phyloP scores from a whole-genome alignment of 163 green algal genomes.

The Coccomyxa subellipsoidea region DNA sequence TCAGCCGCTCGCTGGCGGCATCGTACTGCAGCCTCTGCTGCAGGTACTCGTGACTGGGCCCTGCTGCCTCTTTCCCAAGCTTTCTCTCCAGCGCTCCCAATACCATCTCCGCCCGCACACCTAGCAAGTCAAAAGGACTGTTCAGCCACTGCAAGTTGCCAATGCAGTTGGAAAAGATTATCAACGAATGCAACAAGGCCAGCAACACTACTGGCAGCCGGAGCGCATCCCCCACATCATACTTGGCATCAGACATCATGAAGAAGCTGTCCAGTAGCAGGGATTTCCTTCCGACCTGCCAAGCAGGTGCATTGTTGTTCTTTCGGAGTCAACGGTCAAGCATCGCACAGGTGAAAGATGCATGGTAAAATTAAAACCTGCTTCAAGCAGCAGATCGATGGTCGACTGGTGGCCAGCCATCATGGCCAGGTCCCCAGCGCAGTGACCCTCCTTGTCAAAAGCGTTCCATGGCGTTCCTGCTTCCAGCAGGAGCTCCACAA shows the following conservation, averaged over 20 bases:
- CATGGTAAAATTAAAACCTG: no score
- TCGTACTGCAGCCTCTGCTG: conserved; percentile 69
- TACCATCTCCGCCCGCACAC: conserved; percentile 76
- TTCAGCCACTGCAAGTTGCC: no score
- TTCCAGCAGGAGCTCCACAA: conserved; percentile 48
- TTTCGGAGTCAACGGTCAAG: no score
- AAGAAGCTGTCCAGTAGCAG: no score
- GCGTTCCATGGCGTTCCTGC: conserved; percentile 83
- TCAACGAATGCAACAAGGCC: no score
- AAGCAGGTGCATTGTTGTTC: no score
- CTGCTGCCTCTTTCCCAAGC: not conserved
- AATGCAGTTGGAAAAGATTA: no score
- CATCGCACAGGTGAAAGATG: no score
- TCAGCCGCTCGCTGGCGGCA: conserved; percentile 46
- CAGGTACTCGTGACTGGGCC: conserved; percentile 51
- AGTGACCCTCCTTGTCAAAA: conserved; percentile 71
- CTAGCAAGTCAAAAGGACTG: conserved; percentile 46
- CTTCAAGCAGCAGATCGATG: conserved; percentile 71
- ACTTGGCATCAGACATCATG: no score
- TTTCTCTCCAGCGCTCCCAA: conserved; percentile 57
- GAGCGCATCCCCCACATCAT: no score
- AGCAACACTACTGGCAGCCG: no score
- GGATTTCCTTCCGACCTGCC: no score
- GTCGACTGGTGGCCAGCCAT: conserved; percentile 50
- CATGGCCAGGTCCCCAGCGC: conserved; percentile 84